Conservation (phyloP, 768 basidiomycete genomes). For the Hypsizygus marmoreus region DNA sequence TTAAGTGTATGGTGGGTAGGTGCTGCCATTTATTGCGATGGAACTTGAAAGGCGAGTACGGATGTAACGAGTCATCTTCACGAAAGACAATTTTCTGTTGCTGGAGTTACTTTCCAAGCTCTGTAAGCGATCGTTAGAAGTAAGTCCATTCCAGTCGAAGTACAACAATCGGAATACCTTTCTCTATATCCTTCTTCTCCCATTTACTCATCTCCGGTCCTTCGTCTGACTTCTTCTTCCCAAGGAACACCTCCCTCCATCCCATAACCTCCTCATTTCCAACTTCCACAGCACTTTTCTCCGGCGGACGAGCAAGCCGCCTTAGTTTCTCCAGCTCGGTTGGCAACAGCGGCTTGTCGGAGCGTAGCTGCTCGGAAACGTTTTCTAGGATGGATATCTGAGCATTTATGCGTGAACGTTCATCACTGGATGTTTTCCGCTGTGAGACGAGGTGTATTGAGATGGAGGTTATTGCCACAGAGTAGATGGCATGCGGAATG, state of each 20-base stretch:
- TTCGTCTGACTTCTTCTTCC: slow-evolving; percentile 30
- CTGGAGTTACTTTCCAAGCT: no score
- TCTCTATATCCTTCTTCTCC: slow-evolving; percentile 40
- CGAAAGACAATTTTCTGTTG: no score
- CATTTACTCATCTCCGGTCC: slow-evolving; percentile 32
- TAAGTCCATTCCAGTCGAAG: background rate
- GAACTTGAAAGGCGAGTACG: no score
- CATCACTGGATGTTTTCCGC: slow-evolving; percentile 50
- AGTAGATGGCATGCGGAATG: slow-evolving; percentile 65
- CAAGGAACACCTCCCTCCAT: slow-evolving; percentile 56
- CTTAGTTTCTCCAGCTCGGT: slow-evolving; percentile 57
- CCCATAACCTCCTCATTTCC: slow-evolving; percentile 28
- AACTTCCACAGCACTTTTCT: slow-evolving; percentile 2
- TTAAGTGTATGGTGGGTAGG: no score
- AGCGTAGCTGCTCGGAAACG: slow-evolving; percentile 52
- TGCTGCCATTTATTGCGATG: no score
- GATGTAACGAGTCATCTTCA: no score
- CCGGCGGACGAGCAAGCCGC: slow-evolving; percentile 46
- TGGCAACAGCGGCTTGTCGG: slow-evolving; percentile 43
- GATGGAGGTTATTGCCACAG: slow-evolving; percentile 64
- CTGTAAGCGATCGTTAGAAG: background rate
- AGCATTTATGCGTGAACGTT: slow-evolving; percentile 54
- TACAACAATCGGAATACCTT: slow-evolving; percentile 28
- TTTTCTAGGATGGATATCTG: slow-evolving; percentile 66
- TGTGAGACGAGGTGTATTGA: slow-evolving; percentile 66